These are phyloP conservation scores for Metschnikowia vanudenii DNA, from an alignment of 805 yeast genomes.

Conservation along the genomic window DNA sequence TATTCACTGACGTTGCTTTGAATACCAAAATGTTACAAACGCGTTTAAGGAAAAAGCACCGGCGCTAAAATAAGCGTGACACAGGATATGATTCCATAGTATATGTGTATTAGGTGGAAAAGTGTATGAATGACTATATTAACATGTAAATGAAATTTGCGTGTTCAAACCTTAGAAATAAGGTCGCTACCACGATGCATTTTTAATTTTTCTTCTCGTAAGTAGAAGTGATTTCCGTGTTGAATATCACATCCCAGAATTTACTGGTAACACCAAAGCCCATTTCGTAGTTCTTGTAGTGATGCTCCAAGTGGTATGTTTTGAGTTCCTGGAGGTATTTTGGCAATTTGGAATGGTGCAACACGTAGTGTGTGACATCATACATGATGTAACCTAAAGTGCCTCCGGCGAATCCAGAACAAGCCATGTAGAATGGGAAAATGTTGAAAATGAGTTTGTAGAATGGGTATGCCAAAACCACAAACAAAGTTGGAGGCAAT, in stretches of 20 bases:
- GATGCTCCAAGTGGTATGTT: constrained; percentile 94
- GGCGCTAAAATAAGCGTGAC: too few relatives aligned
- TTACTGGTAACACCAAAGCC: constrained; percentile 95
- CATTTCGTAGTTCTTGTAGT: constrained; percentile 92
- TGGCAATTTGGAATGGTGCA: constrained; percentile 89
- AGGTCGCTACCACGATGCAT: background rate
- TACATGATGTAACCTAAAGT: constrained; percentile 89
- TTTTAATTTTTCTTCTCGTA: constrained; percentile 40
- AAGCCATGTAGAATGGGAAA: constrained; percentile 80
- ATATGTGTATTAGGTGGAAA: background rate
- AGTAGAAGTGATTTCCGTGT: constrained; percentile 65
- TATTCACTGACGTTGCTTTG: constrained; percentile 2
- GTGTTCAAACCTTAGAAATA: background rate
- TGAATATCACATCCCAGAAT: constrained; percentile 93
- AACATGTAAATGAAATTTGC: background rate
- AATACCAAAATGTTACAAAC: constrained; percentile 3
- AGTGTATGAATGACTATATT: background rate
- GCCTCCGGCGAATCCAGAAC: constrained; percentile 95
- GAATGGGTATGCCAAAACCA: constrained; percentile 73
- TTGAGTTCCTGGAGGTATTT: constrained; percentile 71
- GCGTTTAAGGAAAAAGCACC: background rate
- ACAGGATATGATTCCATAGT: background rate
- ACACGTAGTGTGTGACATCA: constrained; percentile 89
- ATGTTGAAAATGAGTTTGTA: constrained; percentile 71
- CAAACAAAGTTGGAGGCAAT: constrained; percentile 90